Evolutionary conservation across 1,284 basidiomycete genomes (phyloP), one percentile per base, ranked within the genome.

Genomic region (Sanghuangporus sanghuang): DNA sequence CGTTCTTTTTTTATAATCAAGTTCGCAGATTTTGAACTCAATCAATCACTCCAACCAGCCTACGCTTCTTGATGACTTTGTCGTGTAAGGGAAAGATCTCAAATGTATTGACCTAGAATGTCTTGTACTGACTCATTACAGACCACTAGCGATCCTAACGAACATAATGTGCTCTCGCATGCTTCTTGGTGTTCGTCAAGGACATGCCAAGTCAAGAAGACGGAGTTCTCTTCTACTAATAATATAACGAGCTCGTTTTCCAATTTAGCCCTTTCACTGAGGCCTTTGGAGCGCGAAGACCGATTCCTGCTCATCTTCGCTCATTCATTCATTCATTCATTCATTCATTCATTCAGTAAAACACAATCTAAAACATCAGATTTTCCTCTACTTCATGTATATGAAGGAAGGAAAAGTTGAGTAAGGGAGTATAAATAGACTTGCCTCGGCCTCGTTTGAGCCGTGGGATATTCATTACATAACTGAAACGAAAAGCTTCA

Each of bases 131-230:
- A 46, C 44, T 46, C 16, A 18, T 46, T n/a, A n/a, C 14, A 46
- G 44, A 95, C 74, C 84, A 95, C 75, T 91, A 90, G 55, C 38
- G 12, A 46, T 35, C 42, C 21, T 48, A 3, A 54, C 18, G 35
- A 46, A 3, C 14, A 44, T 44, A 9, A 72, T 85, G 39, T 93
- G 89, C 9, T 90, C 96, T 68, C 88, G 92, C 71, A 90, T 91
- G 14, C 92, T 85, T 5, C 82, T 94, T 67, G 83, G 83, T 69
- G 77, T 93, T 67, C 85, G 85, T 53, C 87, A 86, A 73, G 78
- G 82, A 46, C 90, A 90, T 40, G 92, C 91, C 21, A 89, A 83
- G 2, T 85, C 85, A 68, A 83, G 90, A 7, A 88, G 90, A 75
- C 85, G 83, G 66, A 39, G 73, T 67, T 94, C 73, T 91, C 21